Conservation (phyloP, 257 asterid genomes). For the Knoxia roxburghii region DNA sequence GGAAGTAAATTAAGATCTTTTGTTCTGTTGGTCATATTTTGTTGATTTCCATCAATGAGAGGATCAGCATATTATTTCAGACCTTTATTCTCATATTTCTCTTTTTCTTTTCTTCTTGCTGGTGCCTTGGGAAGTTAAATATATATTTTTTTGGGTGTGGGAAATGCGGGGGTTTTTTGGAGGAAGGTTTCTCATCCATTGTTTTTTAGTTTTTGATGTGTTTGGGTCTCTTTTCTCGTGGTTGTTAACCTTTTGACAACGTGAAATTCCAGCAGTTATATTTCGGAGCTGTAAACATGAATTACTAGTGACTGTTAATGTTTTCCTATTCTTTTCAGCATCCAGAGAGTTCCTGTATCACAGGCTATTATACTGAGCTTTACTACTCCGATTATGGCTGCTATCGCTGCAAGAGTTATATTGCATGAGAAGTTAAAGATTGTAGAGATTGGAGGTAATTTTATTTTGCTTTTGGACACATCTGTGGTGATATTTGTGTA, state of each 20-base stretch:
- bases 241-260: neutral
- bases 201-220: neutral
- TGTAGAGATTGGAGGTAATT: conserved; percentile 37
- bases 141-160: no score
- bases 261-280: neutral
- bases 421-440: conserved; percentile 36
- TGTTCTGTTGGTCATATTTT: neutral
- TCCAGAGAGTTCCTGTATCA: conserved; percentile 34
- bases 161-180: no score
- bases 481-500: neutral
- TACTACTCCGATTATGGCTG: conserved; percentile 40
- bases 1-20: neutral
- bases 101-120: neutral
- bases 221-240: neutral
- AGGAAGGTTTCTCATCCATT: neutral
- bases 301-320: conserved; percentile 24
- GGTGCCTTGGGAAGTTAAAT: neutral
- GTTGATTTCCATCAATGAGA: neutral
- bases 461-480: neutral
- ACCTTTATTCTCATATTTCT: no score
- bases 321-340: conserved; percentile 31
- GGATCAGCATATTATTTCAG: neutral
- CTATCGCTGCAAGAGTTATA: conserved; percentile 29
- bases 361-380: conserved; percentile 32
- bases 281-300: conserved; percentile 14